Evolutionary conservation across 1,139 yeast species (phyloP).

Genomic region (Petasospora rhodanensis): DNA sequence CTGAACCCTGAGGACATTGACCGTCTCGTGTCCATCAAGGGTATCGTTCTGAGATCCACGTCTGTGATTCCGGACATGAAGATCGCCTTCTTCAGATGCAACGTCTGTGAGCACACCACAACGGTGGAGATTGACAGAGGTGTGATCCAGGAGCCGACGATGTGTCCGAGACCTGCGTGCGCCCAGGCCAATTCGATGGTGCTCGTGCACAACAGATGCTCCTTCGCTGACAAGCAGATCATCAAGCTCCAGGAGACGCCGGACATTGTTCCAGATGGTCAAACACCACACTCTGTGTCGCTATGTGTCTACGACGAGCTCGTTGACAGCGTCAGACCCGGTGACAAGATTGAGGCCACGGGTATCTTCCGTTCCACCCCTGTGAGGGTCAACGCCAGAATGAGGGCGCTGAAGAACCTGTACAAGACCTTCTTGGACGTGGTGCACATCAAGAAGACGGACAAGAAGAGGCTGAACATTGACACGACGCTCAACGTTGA

Average conservation of each 20-base stretch:
- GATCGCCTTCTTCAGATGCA: slow-evolving; percentile 92
- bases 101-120: slow-evolving; percentile 89
- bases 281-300: slow-evolving; percentile 95
- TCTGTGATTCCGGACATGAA: slow-evolving; percentile 97
- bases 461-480: slow-evolving; percentile 73
- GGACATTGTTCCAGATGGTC: slow-evolving; percentile 97
- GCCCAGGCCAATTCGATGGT: slow-evolving; percentile 86
- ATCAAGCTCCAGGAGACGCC: slow-evolving; percentile 95
- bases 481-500: slow-evolving; percentile 65
- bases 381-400: slow-evolving; percentile 80
- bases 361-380: slow-evolving; percentile 94
- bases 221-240: slow-evolving; percentile 93
- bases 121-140: slow-evolving; percentile 95
- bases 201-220: slow-evolving; percentile 83
- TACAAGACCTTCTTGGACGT: slow-evolving; percentile 94
- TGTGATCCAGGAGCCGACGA: slow-evolving; percentile 85
- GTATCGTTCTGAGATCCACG: slow-evolving; percentile 83
- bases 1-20: slow-evolving; percentile 94
- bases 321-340: slow-evolving; percentile 93
- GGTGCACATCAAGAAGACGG: slow-evolving; percentile 85
- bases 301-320: slow-evolving; percentile 93
- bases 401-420: slow-evolving; percentile 75
- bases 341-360: slow-evolving; percentile 93
- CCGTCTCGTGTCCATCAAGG: slow-evolving; percentile 86
- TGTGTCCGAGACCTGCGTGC: slow-evolving; percentile 87